phyloP scores from a whole-genome alignment of 495 filamentous ascomycete genomes.

The Aspergillus bridgeri region DNA sequence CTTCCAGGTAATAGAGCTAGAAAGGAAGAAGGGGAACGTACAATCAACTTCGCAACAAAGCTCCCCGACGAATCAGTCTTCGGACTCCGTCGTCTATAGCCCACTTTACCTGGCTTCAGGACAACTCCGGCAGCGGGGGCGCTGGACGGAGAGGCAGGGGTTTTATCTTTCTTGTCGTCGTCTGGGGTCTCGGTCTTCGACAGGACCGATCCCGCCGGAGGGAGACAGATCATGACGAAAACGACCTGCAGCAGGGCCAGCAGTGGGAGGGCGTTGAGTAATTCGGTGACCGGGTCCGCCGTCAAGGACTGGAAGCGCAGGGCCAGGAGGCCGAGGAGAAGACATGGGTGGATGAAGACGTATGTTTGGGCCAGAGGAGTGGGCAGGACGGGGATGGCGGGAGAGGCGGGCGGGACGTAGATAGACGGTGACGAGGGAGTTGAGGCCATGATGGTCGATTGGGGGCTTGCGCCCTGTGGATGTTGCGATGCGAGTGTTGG shows the following conservation, averaged over 20 bases:
- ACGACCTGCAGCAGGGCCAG: conserved; percentile 61
- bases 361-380: conserved; percentile 47
- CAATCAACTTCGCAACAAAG: conserved; percentile 10
- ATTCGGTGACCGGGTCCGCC: conserved; percentile 62
- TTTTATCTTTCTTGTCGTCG: conserved; percentile 36
- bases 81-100: conserved; percentile 21
- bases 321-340: conserved; percentile 59
- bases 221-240: conserved; percentile 72
- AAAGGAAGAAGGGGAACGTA: not conserved
- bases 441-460: conserved; percentile 21
- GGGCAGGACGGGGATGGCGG: conserved; percentile 43
- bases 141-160: conserved; percentile 16
- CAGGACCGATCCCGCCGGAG: conserved; percentile 47
- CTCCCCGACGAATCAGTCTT: not conserved
- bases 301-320: conserved; percentile 66
- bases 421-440: conserved; percentile 13
- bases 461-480: conserved; percentile 2
- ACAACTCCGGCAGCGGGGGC: conserved; percentile 10
- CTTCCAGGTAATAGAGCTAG: no score
- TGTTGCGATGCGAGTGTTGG: not conserved
- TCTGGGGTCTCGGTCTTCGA: conserved; percentile 12
- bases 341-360: conserved; percentile 59
- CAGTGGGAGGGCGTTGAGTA: conserved; percentile 58
- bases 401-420: conserved; percentile 18
- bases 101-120: conserved; percentile 23